Percentiles rank a stretch among this genome's conserved stretches.
Evolutionary conservation across 495 filamentous ascomycete genomes (phyloP).

Genomic region (Hypoxylon trugodes): DNA sequence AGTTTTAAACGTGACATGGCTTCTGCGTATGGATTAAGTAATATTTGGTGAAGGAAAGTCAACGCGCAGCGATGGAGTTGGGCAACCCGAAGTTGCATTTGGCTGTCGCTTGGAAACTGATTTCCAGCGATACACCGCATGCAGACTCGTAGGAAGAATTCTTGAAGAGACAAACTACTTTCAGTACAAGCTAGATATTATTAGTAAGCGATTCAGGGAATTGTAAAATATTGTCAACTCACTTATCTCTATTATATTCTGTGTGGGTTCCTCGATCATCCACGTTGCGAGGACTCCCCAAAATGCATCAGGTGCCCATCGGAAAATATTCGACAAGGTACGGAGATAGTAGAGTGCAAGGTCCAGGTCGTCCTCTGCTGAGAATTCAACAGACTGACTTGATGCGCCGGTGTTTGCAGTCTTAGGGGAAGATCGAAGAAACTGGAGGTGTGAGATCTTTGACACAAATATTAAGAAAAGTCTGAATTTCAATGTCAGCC

Average conservation of each 20-base stretch:
- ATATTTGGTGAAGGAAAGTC: slow-evolving; percentile 75
- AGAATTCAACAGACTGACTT: slow-evolving; percentile 39
- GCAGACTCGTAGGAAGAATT: slow-evolving; percentile 68
- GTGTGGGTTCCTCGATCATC: slow-evolving; percentile 49
- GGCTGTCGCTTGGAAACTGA: slow-evolving; percentile 45
- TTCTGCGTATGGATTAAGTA: slow-evolving; percentile 73
- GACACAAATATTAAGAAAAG: slow-evolving; percentile 64
- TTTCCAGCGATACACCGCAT: slow-evolving; percentile 64
- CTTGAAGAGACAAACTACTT: slow-evolving; percentile 63
- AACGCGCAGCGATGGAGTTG: slow-evolving; percentile 76
- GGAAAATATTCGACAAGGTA: slow-evolving; percentile 75
- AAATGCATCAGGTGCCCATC: slow-evolving; percentile 65
- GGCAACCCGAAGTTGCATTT: slow-evolving; percentile 53
- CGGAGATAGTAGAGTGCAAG: slow-evolving; percentile 81
- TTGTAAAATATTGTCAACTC: slow-evolving; percentile 25
- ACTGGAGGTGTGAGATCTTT: slow-evolving; percentile 62
- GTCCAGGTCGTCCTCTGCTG: slow-evolving; percentile 71
- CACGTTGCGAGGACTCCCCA: slow-evolving; percentile 68
- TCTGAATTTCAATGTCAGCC: slow-evolving; percentile 43
- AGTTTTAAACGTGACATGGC: slow-evolving; percentile 73
- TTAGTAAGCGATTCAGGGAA: slow-evolving; percentile 26
- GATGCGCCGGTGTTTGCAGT: slow-evolving; percentile 40
- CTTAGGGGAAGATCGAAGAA: slow-evolving; percentile 56
- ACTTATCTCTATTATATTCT: slow-evolving; percentile 55
- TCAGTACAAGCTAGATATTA: slow-evolving; percentile 50